Evolutionary conservation across 2,329 filamentous ascomycete genomes (phyloP), one percentile per base, ranked within the genome.

Genomic region (Podosphaera aphanis): DNA sequence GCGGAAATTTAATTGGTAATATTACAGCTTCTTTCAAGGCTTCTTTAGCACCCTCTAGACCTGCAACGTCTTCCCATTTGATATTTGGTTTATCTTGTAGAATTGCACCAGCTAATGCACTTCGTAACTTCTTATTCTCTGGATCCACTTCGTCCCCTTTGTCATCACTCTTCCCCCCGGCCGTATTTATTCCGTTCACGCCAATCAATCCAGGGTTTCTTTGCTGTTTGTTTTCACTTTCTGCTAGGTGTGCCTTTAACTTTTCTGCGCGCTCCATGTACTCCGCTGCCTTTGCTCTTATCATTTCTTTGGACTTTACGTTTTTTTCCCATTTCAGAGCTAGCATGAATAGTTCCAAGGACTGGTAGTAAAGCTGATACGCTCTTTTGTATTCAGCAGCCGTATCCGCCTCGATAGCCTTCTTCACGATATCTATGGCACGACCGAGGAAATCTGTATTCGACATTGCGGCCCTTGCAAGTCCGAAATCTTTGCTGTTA

Each of bases 291-390:
- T 95, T 95, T 56, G 82, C 77, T 55, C 90, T 80, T 63, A 98
- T 94, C 74, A 93, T 93, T 60, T 92, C 85, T 69, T 95, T 95
- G 52, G 84, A 86, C 56, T 86, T 88, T 51, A 82, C 77, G 66
- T 94, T 95, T 73, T 95, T 98, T 68, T 98, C 90, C 88, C 88
- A 98, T 70, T 98, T 98, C 49, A 98, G 72, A 29, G 90, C 90
- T 50, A 95, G 81, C 82, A 98, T 93, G 70, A 95, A 98, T 48
- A 95, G 76, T 65, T 98, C 88, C 55, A 98, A 81, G 44, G 88
- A 79, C 55, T 84, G 79, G 68, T 93, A 94, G 73, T 98, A 98
- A 51, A 81, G 72, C 60, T 93, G 83, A 63, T 95, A 95, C 47
- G 90, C 90, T 63, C 92, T 88, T 58, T 94, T 85, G 65, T 98